Base-by-base conservation (phyloP, 345 rosid species). In the Corchorus capsularis region DNA sequence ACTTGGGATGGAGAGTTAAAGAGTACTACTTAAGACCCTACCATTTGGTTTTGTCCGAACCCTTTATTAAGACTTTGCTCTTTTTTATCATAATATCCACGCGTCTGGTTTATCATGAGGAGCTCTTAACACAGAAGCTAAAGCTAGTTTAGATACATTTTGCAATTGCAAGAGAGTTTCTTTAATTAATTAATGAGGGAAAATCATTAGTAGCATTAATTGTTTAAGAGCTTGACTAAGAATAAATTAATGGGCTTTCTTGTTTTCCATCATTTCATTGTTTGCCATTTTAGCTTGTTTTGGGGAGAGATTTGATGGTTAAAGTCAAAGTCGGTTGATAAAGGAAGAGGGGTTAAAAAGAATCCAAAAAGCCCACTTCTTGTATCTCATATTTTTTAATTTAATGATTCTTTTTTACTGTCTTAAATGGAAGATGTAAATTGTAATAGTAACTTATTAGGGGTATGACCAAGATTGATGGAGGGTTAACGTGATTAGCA, bases 381-480 rank as follows among this genome's bases (percentile, higher is more conserved):
- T 56, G 43, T 39, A 6, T 39, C 6, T 43, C 22, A 47, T 4
- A 35, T 57, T 5, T 4, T 41, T 14, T 0, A 16, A 69, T n/a
- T n/a, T n/a, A 60, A 47, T 46, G 41, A 55, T 74, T 55, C 0
- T 9, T 61, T 32, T 59, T 11, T n/a, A 76, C 52, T 20, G 41
- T 62, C 57, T 70, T 22, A 65, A 59, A 43, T 55, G 66, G 62
- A 39, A 39, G 39, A 62, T 39, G 15, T 8, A 27, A 65, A 70
- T 54, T 43, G 56, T 27, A 27, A 27, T 27, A 1, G 0, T 27
- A 27, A 27, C 27, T 27, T 27, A 27, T 27, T 27, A 27, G 41
- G 47, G 32, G 54, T 62, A 60, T 62, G 41, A 61, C 72, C 83
- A 81, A 79, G 76, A 83, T 79, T 81, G 79, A 50, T 79, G 86